Evolutionary conservation across 176 grass and related monocot species (phyloP).

Genomic region (Tuctoria greenei): DNA sequence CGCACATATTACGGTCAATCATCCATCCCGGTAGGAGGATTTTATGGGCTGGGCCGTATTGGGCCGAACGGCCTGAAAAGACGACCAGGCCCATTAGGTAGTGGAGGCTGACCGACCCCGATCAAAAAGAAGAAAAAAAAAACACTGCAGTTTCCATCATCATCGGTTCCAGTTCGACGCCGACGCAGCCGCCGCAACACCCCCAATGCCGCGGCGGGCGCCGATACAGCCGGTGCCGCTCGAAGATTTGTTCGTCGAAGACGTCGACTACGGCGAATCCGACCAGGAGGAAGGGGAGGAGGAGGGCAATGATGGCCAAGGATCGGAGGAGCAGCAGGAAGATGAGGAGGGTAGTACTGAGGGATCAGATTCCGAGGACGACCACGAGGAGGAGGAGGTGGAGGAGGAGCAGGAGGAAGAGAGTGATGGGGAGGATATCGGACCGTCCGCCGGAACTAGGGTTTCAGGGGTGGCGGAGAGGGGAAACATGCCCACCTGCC

Average conservation of each 20-base stretch:
- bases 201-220: background rate
- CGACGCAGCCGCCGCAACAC: background rate
- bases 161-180: background rate
- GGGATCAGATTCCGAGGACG: background rate
- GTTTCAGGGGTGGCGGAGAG: conserved; percentile 30
- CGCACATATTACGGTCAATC: too few species aligned
- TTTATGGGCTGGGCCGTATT: too few species aligned
- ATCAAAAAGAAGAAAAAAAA: background rate
- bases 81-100: too few species aligned
- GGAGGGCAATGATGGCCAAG: background rate
- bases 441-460: conserved; percentile 1
- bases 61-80: too few species aligned
- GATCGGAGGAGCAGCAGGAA: background rate
- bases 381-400: too few species aligned
- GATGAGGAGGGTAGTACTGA: background rate
- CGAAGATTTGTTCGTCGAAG: background rate
- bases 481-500: conserved; percentile 39
- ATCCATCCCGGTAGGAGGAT: too few species aligned
- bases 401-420: background rate
- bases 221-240: background rate
- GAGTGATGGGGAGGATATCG: background rate
- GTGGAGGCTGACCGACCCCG: too few species aligned
- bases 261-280: background rate
- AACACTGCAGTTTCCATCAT: background rate
- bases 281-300: background rate